phyloP scores from a whole-genome alignment of 768 basidiomycete species.

The Trichaptum fuscoviolaceum region DNA sequence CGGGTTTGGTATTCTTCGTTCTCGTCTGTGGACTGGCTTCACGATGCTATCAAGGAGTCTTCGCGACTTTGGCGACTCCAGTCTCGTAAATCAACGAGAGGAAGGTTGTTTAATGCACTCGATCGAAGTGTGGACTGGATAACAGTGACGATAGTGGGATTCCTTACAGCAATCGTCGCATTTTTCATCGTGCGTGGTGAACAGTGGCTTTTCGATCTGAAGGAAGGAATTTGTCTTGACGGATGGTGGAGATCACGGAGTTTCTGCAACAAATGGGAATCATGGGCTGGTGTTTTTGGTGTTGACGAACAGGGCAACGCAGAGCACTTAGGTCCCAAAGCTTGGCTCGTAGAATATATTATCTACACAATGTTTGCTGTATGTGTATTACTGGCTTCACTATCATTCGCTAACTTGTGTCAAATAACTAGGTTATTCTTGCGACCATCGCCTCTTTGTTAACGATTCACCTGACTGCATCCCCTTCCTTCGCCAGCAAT shows the following conservation, averaged over 20 bases:
- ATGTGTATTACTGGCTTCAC: constrained; percentile 25
- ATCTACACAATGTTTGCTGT: constrained; percentile 78
- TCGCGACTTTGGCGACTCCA: constrained; percentile 71
- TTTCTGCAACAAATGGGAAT: constrained; percentile 74
- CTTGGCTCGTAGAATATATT: constrained; percentile 55
- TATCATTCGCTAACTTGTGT: background rate
- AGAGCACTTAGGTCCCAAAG: constrained; percentile 27
- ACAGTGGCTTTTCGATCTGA: constrained; percentile 85
- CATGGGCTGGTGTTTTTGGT: constrained; percentile 63
- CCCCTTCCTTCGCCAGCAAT: constrained; percentile 80
- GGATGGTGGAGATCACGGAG: constrained; percentile 70
- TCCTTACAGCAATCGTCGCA: constrained; percentile 79
- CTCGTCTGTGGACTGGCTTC: constrained; percentile 93
- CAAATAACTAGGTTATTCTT: constrained; percentile 51
- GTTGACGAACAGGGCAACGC: constrained; percentile 25
- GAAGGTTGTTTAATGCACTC: constrained; percentile 52
- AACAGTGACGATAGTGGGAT: constrained; percentile 83
- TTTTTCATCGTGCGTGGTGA: constrained; percentile 84
- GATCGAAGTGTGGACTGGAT: constrained; percentile 88
- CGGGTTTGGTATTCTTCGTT: constrained; percentile 89
- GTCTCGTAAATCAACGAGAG: constrained; percentile 62
- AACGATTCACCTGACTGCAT: constrained; percentile 83
- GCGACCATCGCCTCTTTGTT: constrained; percentile 71
- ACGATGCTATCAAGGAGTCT: constrained; percentile 94
- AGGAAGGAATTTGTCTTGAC: constrained; percentile 79